These are phyloP conservation scores for Capronia coronata DNA, from an alignment of 2,329 filamentous ascomycete genomes.

Conservation along the genomic window DNA sequence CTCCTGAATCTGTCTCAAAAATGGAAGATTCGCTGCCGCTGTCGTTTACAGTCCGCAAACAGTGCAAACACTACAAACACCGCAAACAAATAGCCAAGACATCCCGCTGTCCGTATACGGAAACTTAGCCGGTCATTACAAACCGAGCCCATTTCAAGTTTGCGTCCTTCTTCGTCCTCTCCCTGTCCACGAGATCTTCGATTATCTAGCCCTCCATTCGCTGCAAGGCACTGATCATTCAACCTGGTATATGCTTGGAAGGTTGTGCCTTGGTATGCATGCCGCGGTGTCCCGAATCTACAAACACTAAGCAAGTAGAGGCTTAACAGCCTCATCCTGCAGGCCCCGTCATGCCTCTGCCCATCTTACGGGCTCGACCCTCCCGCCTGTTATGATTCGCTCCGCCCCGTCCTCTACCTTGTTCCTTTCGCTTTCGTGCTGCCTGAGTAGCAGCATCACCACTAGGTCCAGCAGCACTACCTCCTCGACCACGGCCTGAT, in stretches of 20 bases:
- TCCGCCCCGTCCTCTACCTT: conserved; percentile 26
- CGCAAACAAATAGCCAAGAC: not conserved
- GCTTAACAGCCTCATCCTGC: conserved; percentile 3
- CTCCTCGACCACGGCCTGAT: conserved; percentile 18
- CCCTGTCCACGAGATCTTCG: too few relatives aligned
- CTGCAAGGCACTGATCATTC: too few relatives aligned
- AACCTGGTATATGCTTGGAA: too few relatives aligned
- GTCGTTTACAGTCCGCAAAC: not conserved
- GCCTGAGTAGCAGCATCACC: conserved; percentile 24
- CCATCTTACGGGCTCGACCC: conserved; percentile 28
- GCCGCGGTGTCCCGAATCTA: too few relatives aligned
- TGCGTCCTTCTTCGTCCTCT: too few relatives aligned
- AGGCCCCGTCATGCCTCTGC: conserved; percentile 25
- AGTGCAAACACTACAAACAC: not conserved
- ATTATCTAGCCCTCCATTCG: too few relatives aligned
- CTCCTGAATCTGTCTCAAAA: too few relatives aligned
- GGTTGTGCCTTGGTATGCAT: too few relatives aligned
- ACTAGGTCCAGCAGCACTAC: conserved; percentile 24
- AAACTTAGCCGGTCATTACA: conserved; percentile 8
- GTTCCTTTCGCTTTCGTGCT: conserved; percentile 26
- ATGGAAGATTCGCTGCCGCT: not conserved
- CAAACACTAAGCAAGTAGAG: too few relatives aligned
- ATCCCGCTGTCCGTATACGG: not conserved
- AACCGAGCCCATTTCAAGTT: not conserved
- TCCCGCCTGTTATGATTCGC: conserved; percentile 27